Percentiles rank a stretch among this genome's conserved stretches.
These are phyloP conservation scores for Omphalea diandra DNA, from an alignment of 441 rosid genomes.

Conservation along the genomic window DNA sequence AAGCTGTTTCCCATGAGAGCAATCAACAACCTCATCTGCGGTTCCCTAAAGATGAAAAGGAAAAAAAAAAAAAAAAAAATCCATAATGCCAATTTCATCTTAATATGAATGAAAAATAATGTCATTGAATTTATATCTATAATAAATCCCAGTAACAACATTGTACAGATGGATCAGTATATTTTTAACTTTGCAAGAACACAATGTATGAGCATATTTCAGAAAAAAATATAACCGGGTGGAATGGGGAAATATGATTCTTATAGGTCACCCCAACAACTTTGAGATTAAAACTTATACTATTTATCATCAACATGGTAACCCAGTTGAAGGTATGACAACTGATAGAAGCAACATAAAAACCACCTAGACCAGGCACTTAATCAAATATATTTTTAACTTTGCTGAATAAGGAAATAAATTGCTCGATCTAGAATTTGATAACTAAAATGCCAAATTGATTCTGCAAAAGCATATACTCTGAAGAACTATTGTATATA, in stretches of 20 bases:
- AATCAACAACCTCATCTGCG: conserved; percentile 87
- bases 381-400: background rate
- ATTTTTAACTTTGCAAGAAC: background rate
- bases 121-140: background rate
- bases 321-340: background rate
- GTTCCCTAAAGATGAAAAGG: conserved; percentile 71
- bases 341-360: background rate
- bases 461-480: no score
- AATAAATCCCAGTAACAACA: conserved; percentile 8
- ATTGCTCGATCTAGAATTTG: background rate
- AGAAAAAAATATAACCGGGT: background rate
- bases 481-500: no score
- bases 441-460: no score
- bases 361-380: conserved; percentile 5
- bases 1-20: conserved; percentile 83
- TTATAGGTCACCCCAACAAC: background rate
- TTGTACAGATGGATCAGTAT: background rate
- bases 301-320: background rate
- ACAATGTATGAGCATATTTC: background rate
- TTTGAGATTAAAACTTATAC: background rate
- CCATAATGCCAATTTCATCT: background rate
- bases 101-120: background rate
- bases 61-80: no score
- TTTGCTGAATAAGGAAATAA: background rate
- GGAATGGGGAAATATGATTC: background rate